Evolutionary conservation across 345 rosid genomes (phyloP), one percentile per base, ranked within the genome.

Genomic region (Acer saccharum): DNA sequence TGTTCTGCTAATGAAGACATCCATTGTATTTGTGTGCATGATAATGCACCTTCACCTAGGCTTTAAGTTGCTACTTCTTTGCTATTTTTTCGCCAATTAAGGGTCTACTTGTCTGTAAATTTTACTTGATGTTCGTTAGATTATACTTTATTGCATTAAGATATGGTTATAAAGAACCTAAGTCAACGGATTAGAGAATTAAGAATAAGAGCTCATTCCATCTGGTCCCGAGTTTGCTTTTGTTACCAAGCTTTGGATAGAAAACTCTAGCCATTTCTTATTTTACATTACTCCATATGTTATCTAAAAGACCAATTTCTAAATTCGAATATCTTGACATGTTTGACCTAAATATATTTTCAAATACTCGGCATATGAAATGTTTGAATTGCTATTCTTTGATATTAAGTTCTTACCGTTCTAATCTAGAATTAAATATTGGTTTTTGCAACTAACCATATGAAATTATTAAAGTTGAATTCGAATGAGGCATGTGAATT

Each of bases 311-410:
- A 50, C 54, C 17, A 50, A 13, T 50, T 50, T 50, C 55, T 50
- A 50, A 13, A 50, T 50, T 50, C 55, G 17, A 50, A 12, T 27
- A 27, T 27, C 29, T 27, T 27, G 29, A 27, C 29, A 27, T 27
- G 29, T 27, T 27, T 27, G 29, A 27, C 29, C 2, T 27, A 27
- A 27, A 27, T 27, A 27, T 27, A 27, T 27, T 27, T 27, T 27
- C 29, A 27, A 27, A 27, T 27, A 27, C 2, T 27, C 29, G 76
- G 97, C 29, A 27, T 27, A 27, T 27, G 2, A 27, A 27, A 27
- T 1, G 29, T 27, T 27, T 27, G 29, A 27, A 27, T 27, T 27
- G 29, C 29, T 27, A 27, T 27, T 27, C 2, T 27, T 23, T 23
- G 25, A 23, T 23, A 23, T 1, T 23, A 23, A 23, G 25, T 23